phyloP scores from a whole-genome alignment of 805 yeast species.

The Phaffomyces thermotolerans region DNA sequence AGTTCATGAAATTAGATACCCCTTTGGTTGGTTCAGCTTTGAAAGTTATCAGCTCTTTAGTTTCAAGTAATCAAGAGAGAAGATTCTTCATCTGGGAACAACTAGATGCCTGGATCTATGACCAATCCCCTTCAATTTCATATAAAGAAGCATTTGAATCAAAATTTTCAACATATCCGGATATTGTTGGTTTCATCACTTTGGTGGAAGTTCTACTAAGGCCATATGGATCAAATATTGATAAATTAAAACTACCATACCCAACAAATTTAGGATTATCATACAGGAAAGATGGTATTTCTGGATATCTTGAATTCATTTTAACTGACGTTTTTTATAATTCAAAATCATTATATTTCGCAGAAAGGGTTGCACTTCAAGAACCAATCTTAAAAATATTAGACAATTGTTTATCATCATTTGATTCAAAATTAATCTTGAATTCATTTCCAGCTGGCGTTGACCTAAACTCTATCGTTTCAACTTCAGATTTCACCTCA shows the following conservation, averaged over 20 bases:
- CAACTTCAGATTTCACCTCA: conserved; percentile 35
- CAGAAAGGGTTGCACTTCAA: conserved; percentile 40
- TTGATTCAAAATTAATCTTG: conserved; percentile 45
- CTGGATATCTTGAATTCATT: conserved; percentile 75
- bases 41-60: conserved; percentile 49
- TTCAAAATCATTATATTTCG: conserved; percentile 33
- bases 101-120: conserved; percentile 63
- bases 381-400: conserved; percentile 45
- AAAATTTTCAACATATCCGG: conserved; percentile 45
- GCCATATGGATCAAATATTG: conserved; percentile 29
- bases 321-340: conserved; percentile 58
- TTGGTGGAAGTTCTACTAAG: conserved; percentile 34
- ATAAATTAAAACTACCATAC: conserved; percentile 38
- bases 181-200: conserved; percentile 52
- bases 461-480: conserved; percentile 42
- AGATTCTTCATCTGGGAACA: conserved; percentile 57
- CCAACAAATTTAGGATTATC: conserved; percentile 58
- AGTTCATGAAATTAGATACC: conserved; percentile 37
- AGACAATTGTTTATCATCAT: conserved; percentile 37
- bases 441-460: conserved; percentile 45
- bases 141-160: conserved; percentile 38
- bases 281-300: conserved; percentile 59
- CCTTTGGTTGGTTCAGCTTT: conserved; percentile 50
- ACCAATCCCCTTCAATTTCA: conserved; percentile 20
- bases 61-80: conserved; percentile 34